Evolutionary conservation across 305 asterid genomes (phyloP).

Genomic region (Fraxinus nigra): DNA sequence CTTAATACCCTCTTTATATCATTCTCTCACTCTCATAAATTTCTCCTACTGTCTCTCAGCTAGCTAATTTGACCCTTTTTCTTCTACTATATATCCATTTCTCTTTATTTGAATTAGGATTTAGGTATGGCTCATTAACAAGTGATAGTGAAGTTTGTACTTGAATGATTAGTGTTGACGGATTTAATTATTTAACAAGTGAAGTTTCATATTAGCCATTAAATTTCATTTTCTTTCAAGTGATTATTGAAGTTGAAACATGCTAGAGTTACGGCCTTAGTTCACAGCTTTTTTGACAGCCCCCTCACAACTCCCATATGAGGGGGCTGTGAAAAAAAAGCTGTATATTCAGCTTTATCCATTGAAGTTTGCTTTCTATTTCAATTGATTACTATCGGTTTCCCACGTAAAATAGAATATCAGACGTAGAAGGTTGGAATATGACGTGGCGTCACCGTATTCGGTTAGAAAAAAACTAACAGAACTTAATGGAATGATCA

Average conservation of each 20-base stretch:
- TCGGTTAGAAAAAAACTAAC: neutral
- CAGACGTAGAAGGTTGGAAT: neutral
- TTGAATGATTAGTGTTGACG: neutral
- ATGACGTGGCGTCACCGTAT: neutral
- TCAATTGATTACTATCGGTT: neutral
- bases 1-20: neutral
- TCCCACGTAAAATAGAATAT: too few species aligned
- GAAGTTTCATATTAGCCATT: neutral
- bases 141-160: neutral
- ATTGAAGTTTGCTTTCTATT: neutral
- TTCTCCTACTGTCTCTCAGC: neutral
- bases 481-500: neutral
- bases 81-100: neutral
- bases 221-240: neutral
- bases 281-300: too few species aligned
- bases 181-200: neutral
- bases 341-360: too few species aligned
- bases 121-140: neutral
- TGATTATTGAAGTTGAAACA: neutral
- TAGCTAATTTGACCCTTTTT: neutral
- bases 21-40: neutral
- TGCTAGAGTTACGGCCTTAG: too few species aligned
- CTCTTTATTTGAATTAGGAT: neutral
- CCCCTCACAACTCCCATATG: too few species aligned
- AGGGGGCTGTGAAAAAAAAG: too few species aligned